Conservation (phyloP, 495 filamentous ascomycete genomes). For the Podospora pseudocomata region DNA sequence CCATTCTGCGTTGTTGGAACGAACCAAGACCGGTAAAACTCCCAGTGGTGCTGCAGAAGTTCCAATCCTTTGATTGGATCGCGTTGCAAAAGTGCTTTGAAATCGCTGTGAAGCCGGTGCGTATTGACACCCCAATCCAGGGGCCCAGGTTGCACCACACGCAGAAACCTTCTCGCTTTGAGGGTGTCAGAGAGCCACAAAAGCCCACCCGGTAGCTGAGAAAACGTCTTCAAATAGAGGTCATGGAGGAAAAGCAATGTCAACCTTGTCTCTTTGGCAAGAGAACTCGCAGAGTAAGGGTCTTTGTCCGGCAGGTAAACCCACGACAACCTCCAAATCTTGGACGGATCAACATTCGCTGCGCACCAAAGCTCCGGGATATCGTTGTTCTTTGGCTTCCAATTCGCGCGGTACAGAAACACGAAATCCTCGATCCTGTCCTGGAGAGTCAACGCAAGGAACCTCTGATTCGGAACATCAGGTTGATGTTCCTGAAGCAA, state of each 20-base stretch:
- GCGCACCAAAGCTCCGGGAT: not conserved
- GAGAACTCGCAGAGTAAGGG: not conserved
- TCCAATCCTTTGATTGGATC: not conserved
- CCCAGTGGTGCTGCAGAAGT: not conserved
- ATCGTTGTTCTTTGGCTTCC: not conserved
- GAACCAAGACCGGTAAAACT: not conserved
- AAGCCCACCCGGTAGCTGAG: not conserved
- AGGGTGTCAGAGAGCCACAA: not conserved
- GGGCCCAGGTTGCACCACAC: not conserved
- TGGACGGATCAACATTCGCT: not conserved
- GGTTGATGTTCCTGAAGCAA: not conserved
- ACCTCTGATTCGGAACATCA: not conserved
- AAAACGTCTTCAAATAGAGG: not conserved
- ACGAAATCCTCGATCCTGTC: not conserved
- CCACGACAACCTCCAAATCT: not conserved
- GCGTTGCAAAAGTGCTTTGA: not conserved
- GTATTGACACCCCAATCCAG: not conserved
- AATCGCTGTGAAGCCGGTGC: not conserved
- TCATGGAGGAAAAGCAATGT: not conserved
- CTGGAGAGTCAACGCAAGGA: not conserved
- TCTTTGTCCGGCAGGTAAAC: not conserved
- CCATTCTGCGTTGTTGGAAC: not conserved
- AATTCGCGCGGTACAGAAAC: not conserved
- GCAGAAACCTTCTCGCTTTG: not conserved
- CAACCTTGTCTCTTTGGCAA: not conserved